Evolutionary conservation across 352 stramenopile species (phyloP), one percentile per base, ranked within the genome.

Genomic region (Phytophthora rubi): DNA sequence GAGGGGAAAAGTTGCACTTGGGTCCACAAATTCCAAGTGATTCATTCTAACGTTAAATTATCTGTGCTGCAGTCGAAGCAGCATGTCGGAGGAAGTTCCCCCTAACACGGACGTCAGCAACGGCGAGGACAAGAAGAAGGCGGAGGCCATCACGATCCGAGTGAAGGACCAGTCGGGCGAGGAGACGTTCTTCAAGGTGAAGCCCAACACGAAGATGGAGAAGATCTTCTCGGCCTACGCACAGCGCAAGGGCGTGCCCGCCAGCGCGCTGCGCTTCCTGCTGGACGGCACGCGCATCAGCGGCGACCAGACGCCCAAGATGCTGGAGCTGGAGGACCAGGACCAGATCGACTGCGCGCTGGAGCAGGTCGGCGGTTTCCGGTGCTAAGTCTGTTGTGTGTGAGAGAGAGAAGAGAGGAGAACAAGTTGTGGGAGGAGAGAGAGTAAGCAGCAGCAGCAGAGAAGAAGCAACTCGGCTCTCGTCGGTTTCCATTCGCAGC

Each of bases 151-250:
- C 72, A 96, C 88, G 21, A 96, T 96, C 74, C 86, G 88, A 65
- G 88, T 96, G 21, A 96, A 96, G 77, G 88, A 96, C 76, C 71
- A 98, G 86, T 96, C 88, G 16, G 93, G 92, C 42, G 92, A 98
- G 65, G 97, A 99, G 81, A 99, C 96, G 5, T 99, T 98, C 76
- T 99, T 99, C 84, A 99, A 99, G 85, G 97, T 99, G 51, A 99
- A 99, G 82, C 98, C 94, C 61, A 98, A 96, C 58, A 99, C 97
- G 42, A 99, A 98, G 86, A 99, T 99, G 97, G 86, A 94, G 60
- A 99, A 99, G 77, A 98, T 99, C 53, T 99, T 99, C 77, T 92
- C 91, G 59, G 97, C 97, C 4, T 99, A 99, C 73, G 97, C 97
- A 10, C 81, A 96, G 70, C 91, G 97, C 60, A 99, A 99, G 81